Evolutionary conservation across 805 yeast species (phyloP).

Genomic region (Nakazawaea populi): DNA sequence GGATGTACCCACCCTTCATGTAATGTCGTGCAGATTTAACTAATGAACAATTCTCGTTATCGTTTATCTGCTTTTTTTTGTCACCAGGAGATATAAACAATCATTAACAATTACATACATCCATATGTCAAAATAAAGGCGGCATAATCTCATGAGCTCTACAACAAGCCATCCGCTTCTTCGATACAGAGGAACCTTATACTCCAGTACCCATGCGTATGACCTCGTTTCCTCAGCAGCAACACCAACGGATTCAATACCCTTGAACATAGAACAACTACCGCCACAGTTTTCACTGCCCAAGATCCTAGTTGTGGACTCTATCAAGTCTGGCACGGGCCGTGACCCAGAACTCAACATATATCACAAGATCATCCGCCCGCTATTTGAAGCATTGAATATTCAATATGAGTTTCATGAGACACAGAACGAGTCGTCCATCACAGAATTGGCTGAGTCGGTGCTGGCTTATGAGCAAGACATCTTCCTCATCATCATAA

Average conservation of each 20-base stretch:
- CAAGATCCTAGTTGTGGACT: constrained; percentile 34
- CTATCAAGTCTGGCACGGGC: constrained; percentile 44
- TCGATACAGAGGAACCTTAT: neutral
- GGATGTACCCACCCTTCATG: no score
- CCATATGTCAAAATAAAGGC: no score
- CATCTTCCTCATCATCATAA: constrained; percentile 52
- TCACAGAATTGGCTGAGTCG: constrained; percentile 31
- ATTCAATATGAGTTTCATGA: constrained; percentile 33
- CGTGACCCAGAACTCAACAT: constrained; percentile 26
- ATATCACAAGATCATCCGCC: constrained; percentile 36
- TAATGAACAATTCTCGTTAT: no score
- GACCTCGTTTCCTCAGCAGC: neutral
- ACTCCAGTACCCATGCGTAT: neutral
- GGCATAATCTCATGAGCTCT: no score
- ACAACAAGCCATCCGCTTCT: no score
- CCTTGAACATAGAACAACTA: neutral
- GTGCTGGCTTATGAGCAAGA: constrained; percentile 17
- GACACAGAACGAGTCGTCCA: constrained; percentile 35
- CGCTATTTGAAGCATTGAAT: constrained; percentile 35
- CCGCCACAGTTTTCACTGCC: constrained; percentile 1
- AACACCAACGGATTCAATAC: no score
- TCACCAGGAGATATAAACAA: no score
- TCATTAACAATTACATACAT: no score
- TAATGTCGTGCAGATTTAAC: no score
- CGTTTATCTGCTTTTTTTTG: no score